These are phyloP conservation scores for Omphalotus guepiniiformis DNA, from an alignment of 768 basidiomycete genomes.

Conservation along the genomic window DNA sequence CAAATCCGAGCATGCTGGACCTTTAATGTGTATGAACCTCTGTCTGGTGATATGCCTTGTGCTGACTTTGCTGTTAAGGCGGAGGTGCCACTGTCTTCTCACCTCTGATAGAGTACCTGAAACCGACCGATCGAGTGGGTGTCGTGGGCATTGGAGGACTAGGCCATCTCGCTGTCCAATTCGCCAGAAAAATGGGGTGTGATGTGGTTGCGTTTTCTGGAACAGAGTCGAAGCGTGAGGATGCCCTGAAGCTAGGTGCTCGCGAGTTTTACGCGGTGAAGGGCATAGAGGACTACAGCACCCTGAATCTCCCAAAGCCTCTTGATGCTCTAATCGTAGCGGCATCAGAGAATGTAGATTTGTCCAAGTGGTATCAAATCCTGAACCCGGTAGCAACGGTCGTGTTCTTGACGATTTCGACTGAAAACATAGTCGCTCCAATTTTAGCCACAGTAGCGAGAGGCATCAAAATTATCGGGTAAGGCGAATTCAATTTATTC, in stretches of 20 bases:
- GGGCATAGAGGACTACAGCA: constrained; percentile 13
- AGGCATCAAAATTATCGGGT: constrained; percentile 7
- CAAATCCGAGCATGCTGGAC: constrained; percentile 26
- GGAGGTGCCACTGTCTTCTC: constrained; percentile 31
- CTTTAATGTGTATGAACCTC: constrained; percentile 27
- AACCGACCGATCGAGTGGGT: constrained; percentile 28
- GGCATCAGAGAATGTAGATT: constrained; percentile 14
- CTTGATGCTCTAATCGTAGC: constrained; percentile 29
- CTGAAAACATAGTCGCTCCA: constrained; percentile 19
- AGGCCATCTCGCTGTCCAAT: constrained; percentile 34
- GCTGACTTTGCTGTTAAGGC: not conserved
- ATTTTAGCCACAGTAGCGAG: constrained; percentile 7
- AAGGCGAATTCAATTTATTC: not conserved
- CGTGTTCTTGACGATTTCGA: constrained; percentile 22
- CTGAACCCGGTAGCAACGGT: constrained; percentile 20
- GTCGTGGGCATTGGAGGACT: constrained; percentile 32
- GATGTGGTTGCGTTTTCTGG: constrained; percentile 32
- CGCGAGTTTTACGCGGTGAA: constrained; percentile 30
- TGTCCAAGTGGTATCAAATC: constrained; percentile 21
- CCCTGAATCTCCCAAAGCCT: constrained; percentile 22
- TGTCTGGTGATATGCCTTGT: not conserved
- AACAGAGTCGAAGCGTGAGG: constrained; percentile 27
- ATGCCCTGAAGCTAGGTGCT: constrained; percentile 29
- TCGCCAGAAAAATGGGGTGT: constrained; percentile 35
- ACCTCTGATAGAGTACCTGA: constrained; percentile 19